Conservation (phyloP, 2,329 filamentous ascomycete species). For the Colletotrichum truncatum region DNA sequence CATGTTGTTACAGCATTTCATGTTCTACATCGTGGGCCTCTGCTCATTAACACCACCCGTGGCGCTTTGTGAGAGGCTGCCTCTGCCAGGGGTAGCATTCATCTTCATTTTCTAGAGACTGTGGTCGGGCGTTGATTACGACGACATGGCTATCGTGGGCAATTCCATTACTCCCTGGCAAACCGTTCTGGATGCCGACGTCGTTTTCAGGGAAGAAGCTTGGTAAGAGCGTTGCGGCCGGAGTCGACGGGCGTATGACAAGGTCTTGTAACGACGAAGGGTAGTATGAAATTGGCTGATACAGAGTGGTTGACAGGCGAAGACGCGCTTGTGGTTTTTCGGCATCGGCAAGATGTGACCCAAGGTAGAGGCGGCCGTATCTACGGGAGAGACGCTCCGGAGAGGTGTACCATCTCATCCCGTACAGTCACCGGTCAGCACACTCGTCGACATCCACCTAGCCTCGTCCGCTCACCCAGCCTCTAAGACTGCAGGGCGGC, state of each 20-base stretch:
- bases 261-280: background rate
- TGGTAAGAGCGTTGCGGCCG: background rate
- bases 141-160: background rate
- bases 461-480: background rate
- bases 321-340: background rate
- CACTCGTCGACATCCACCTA: constrained; percentile 11
- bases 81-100: background rate
- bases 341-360: background rate
- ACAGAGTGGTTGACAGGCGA: background rate
- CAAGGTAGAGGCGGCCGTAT: background rate
- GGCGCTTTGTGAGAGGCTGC: background rate
- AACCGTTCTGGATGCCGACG: background rate
- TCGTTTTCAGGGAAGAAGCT: background rate
- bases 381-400: background rate
- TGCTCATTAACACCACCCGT: background rate
- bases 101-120: background rate
- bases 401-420: background rate
- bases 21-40: background rate
- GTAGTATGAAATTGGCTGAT: background rate
- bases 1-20: background rate
- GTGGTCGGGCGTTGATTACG: background rate
- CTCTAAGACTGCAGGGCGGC: background rate
- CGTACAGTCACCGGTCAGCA: constrained; percentile 2
- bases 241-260: background rate
- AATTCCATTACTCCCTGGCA: background rate